Evolutionary conservation across 495 filamentous ascomycete genomes (phyloP).

Genomic region (Penicillium atrosanguineum): DNA sequence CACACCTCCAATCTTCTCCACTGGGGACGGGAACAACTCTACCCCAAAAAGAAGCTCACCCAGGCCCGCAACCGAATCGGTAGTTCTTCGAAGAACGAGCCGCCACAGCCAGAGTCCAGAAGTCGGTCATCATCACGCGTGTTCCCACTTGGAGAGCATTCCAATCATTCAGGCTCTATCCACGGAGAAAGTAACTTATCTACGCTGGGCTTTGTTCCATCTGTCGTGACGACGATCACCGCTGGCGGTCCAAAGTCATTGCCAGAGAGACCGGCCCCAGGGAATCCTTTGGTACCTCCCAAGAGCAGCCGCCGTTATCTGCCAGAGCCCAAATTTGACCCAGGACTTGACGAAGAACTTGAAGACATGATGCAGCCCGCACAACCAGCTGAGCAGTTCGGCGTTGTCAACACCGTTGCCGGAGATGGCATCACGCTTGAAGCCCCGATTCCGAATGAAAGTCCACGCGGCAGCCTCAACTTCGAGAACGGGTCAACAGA

Average conservation of each 20-base stretch:
- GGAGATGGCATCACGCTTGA: slow-evolving; percentile 40
- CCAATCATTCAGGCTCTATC: slow-evolving; percentile 1
- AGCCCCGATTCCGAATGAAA: slow-evolving; percentile 31
- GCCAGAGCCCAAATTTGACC: slow-evolving; percentile 17
- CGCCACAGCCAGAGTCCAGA: slow-evolving; percentile 12
- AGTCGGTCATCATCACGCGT: slow-evolving; percentile 27
- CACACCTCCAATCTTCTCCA: slow-evolving; percentile 25
- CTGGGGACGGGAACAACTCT: slow-evolving; percentile 35
- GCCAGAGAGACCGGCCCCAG: slow-evolving; percentile 14
- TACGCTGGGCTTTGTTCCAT: slow-evolving; percentile 22
- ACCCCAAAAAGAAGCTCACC: slow-evolving; percentile 27
- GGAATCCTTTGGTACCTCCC: neutral
- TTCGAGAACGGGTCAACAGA: slow-evolving; percentile 34
- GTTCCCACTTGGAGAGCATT: slow-evolving; percentile 14
- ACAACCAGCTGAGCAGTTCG: slow-evolving; percentile 68
- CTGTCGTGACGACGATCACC: slow-evolving; percentile 41
- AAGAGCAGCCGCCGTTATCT: neutral
- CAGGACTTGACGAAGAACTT: slow-evolving; percentile 16
- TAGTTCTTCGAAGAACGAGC: slow-evolving; percentile 27
- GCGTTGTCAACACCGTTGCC: slow-evolving; percentile 61
- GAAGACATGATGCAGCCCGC: slow-evolving; percentile 29
- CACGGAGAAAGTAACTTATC: slow-evolving; percentile 9
- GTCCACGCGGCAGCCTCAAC: slow-evolving; percentile 42
- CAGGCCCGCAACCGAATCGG: slow-evolving; percentile 28
- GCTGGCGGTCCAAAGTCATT: slow-evolving; percentile 21